phyloP scores from a whole-genome alignment of 345 rosid species.

The Tarenaya hassleriana region DNA sequence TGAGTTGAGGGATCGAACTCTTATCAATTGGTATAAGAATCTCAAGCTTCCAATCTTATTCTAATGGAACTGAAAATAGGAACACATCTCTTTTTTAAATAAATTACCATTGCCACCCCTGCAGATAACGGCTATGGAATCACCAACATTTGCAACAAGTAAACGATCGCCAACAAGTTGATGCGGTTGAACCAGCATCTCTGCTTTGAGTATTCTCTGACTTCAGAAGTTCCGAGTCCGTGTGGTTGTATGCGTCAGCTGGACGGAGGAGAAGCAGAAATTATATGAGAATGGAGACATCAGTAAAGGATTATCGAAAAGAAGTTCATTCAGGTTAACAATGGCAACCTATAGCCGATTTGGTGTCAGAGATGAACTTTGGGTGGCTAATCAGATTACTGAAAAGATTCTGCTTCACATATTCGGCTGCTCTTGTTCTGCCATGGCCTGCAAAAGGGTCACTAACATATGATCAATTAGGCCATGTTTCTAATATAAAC shows the following conservation, averaged over 20 bases:
- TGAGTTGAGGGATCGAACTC: too few species aligned
- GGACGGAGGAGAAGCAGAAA: constrained; percentile 11
- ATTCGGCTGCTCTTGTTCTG: constrained; percentile 97
- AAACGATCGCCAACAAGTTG: constrained; percentile 90
- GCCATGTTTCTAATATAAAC: too few species aligned
- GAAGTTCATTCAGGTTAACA: not conserved
- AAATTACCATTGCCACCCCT: constrained; percentile 79
- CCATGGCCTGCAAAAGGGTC: constrained; percentile 70
- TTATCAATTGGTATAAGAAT: too few species aligned
- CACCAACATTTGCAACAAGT: constrained; percentile 96
- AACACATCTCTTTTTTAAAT: not conserved
- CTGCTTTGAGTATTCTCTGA: constrained; percentile 78
- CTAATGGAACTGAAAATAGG: not conserved
- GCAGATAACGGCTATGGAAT: constrained; percentile 95
- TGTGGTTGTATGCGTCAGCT: constrained; percentile 90
- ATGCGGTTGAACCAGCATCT: constrained; percentile 99
- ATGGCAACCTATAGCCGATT: constrained; percentile 78
- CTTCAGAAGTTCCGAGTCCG: constrained; percentile 90
- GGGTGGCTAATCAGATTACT: constrained; percentile 92
- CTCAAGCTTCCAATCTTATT: too few species aligned
- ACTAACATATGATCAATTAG: too few species aligned
- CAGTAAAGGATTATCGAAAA: not conserved
- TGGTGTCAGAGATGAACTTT: constrained; percentile 88
- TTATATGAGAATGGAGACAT: not conserved
- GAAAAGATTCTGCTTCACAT: constrained; percentile 86